Evolutionary conservation across 352 stramenopile genomes (phyloP), one percentile per base, ranked within the genome.

Genomic region (Peronosclerospora sorghi): DNA sequence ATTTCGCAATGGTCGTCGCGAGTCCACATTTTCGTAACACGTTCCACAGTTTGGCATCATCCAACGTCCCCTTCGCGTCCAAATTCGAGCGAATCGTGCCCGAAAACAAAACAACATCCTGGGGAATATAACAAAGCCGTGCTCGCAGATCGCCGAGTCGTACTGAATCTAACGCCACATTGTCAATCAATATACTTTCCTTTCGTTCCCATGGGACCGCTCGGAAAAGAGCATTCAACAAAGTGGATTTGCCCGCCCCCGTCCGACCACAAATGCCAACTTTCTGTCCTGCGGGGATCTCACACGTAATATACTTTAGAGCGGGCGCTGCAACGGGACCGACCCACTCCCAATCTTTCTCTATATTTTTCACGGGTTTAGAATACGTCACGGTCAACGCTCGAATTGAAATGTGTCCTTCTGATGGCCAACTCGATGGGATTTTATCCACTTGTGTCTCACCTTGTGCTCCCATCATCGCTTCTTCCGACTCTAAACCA

Each of bases 21-120:
- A 98, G 73, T 59, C 53, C 84, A 14, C 76, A 61, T 18, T 66
- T 20, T 39, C 75, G 52, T 14, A 86, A 32, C 1, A 80, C 71
- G 34, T 72, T 52, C 56, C 77, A 77, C 7, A 95, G 59, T 14
- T 39, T 56, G 1, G 68, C 60, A 40, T 95, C 82, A 27, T 43
- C 62, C 61, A 83, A 90, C 32, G 83, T 42, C 24, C 65, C 49
- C 49, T 92, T 95, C 13, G 91, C 88, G 57, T 97, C 88, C 12
- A 97, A 56, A 65, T 97, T 97, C 35, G 72, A 76, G 13, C 84
- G 72, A 10, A 97, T 61, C 8, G 72, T 81, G 14, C 87, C 90
- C 28, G 65, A 82, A 55, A 96, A 97, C 15, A 97, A 51, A 10
- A 96, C 79, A 10, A 87, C 87, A 48, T 97, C 86, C 29, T 73